These are phyloP conservation scores for Arthrobotrys pseudoclavata DNA, from an alignment of 2,329 filamentous ascomycete species.

Conservation along the genomic window DNA sequence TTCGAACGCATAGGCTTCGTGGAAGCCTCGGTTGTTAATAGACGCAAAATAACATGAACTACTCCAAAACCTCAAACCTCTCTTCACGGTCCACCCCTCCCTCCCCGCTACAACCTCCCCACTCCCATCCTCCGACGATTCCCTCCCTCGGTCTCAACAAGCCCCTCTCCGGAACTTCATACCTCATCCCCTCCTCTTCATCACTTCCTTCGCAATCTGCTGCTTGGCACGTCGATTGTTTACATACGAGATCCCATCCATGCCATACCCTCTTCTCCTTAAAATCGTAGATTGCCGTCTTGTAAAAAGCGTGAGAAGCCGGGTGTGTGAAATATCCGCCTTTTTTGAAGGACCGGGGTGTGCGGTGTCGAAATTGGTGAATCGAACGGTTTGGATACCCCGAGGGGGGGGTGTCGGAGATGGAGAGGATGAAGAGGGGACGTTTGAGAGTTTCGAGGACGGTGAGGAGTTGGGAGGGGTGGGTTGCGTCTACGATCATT, in stretches of 20 bases:
- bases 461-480: constrained; percentile 28
- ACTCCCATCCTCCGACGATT: too few species aligned
- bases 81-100: background rate
- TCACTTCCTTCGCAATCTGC: background rate
- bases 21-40: too few species aligned
- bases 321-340: background rate
- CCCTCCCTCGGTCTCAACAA: too few species aligned
- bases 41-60: background rate
- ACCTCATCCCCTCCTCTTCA: background rate
- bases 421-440: constrained; percentile 66
- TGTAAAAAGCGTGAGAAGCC: background rate
- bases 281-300: background rate
- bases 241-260: background rate
- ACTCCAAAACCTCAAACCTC: constrained; percentile 12
- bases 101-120: too few species aligned
- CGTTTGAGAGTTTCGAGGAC: constrained; percentile 14
- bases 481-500: constrained; percentile 34
- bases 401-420: background rate
- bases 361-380: constrained; percentile 1
- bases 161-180: too few species aligned
- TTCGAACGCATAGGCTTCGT: too few species aligned
- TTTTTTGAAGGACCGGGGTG: constrained; percentile 7
- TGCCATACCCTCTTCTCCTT: background rate
- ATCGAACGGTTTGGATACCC: constrained; percentile 2
- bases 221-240: background rate